Percentiles rank a stretch among this genome's conserved stretches.
These are phyloP conservation scores for Ganoderma multipileum DNA, from an alignment of 1,284 basidiomycete species.

Conservation along the genomic window DNA sequence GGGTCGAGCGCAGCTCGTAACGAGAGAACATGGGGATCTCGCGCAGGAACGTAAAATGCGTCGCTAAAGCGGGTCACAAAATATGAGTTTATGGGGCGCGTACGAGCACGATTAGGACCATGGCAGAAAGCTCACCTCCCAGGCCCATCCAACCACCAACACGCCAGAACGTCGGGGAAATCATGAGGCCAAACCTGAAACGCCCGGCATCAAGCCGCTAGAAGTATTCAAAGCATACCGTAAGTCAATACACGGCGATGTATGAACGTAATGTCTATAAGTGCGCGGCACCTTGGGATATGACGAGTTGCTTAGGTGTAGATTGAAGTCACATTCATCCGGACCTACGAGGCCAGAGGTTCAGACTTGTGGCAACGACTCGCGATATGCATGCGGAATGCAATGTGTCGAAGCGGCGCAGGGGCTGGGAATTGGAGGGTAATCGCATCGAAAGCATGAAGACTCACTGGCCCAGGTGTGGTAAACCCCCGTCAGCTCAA, in stretches of 20 bases:
- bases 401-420: not conserved
- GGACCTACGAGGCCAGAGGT: conserved; percentile 48
- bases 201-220: conserved; percentile 57
- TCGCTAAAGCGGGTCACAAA: conserved; percentile 47
- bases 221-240: conserved; percentile 30
- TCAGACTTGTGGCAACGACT: not conserved
- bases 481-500: conserved; percentile 50
- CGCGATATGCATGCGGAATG: not conserved
- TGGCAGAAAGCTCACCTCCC: conserved; percentile 54
- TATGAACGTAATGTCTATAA: not conserved
- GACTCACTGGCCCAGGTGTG: conserved; percentile 63
- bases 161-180: conserved; percentile 69
- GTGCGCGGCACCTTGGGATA: conserved; percentile 66
- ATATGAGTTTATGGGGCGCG: not conserved
- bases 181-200: conserved; percentile 52
- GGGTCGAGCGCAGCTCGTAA: conserved; percentile 74
- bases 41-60: conserved; percentile 77
- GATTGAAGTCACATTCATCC: conserved; percentile 76
- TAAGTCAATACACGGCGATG: too few species aligned
- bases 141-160: conserved; percentile 75
- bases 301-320: conserved; percentile 79
- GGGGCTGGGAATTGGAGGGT: not conserved
- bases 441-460: not conserved
- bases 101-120: not conserved
- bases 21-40: conserved; percentile 79